Evolutionary conservation across 352 stramenopile species (phyloP).

Genomic region (Globisporangium megalacanthum): DNA sequence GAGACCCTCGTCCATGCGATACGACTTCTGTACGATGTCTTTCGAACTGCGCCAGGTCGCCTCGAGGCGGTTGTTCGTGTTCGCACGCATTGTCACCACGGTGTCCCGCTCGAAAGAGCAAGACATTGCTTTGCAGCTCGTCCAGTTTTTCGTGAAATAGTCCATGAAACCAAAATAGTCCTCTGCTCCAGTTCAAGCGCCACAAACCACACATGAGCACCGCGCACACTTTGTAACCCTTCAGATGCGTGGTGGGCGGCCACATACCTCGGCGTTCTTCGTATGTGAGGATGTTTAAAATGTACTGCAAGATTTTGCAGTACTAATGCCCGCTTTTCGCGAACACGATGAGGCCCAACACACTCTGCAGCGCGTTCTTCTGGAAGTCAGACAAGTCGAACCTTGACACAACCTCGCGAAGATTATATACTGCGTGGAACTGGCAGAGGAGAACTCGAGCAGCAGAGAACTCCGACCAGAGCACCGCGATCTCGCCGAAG

Average conservation of each 20-base stretch:
- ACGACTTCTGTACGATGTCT: neutral
- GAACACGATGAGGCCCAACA: neutral
- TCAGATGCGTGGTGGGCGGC: too few relatives aligned
- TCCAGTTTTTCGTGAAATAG: neutral
- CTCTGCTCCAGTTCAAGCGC: neutral
- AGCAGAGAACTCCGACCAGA: slow-evolving; percentile 8
- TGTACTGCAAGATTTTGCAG: neutral
- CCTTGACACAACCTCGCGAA: neutral
- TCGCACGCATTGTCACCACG: neutral
- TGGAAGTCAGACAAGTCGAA: neutral
- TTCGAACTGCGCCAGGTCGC: too few relatives aligned
- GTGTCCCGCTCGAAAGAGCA: neutral
- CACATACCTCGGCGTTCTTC: neutral
- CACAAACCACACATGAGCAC: too few relatives aligned
- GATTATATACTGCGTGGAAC: slow-evolving; percentile 15
- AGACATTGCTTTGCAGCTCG: neutral
- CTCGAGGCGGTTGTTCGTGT: too few relatives aligned
- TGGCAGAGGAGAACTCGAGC: slow-evolving; percentile 10
- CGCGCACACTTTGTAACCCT: too few relatives aligned
- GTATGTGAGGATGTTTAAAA: neutral
- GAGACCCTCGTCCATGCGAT: neutral
- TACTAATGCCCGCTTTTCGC: neutral
- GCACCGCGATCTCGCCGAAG: slow-evolving; percentile 13
- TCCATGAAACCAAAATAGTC: neutral
- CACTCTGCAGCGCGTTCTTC: neutral